Conservation (phyloP, 805 yeast genomes). For the Metschnikowia santaceciliae region DNA sequence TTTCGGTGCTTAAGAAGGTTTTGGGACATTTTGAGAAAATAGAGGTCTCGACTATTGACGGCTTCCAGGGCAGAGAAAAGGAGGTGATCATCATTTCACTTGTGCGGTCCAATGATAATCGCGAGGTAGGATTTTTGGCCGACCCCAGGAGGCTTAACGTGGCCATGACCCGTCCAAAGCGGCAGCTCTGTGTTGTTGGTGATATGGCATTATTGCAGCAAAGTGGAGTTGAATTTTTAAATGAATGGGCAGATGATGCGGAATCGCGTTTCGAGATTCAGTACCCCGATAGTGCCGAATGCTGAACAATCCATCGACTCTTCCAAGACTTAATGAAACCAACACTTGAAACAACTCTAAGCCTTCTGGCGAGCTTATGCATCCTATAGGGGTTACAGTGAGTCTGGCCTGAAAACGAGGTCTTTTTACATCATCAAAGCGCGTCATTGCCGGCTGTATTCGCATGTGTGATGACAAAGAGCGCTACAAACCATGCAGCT, state of each 20-base stretch:
- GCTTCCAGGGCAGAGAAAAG: slow-evolving; percentile 95
- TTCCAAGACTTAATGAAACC: not conserved
- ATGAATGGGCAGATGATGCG: slow-evolving; percentile 66
- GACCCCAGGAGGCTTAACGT: slow-evolving; percentile 84
- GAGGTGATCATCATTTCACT: slow-evolving; percentile 76
- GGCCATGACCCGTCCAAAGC: slow-evolving; percentile 85
- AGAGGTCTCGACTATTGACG: slow-evolving; percentile 90
- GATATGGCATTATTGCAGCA: slow-evolving; percentile 67
- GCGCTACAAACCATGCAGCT: not conserved
- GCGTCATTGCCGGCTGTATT: not conserved
- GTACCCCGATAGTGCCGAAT: slow-evolving; percentile 49
- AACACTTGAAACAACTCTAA: not conserved
- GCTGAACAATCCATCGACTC: slow-evolving; percentile 8
- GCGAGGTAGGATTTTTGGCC: slow-evolving; percentile 75
- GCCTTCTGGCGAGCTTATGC: not conserved
- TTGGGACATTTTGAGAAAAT: slow-evolving; percentile 36
- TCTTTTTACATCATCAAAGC: not conserved
- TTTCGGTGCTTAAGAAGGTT: slow-evolving; percentile 47
- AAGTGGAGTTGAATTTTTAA: slow-evolving; percentile 46
- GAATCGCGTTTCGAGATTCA: slow-evolving; percentile 63
- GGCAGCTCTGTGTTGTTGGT: slow-evolving; percentile 83
- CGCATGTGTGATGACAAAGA: not conserved
- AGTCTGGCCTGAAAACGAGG: not conserved
- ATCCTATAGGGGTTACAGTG: not conserved
- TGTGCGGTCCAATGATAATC: slow-evolving; percentile 71